phyloP scores from a whole-genome alignment of 2,329 filamentous ascomycete genomes.

The Shiraia sp. region DNA sequence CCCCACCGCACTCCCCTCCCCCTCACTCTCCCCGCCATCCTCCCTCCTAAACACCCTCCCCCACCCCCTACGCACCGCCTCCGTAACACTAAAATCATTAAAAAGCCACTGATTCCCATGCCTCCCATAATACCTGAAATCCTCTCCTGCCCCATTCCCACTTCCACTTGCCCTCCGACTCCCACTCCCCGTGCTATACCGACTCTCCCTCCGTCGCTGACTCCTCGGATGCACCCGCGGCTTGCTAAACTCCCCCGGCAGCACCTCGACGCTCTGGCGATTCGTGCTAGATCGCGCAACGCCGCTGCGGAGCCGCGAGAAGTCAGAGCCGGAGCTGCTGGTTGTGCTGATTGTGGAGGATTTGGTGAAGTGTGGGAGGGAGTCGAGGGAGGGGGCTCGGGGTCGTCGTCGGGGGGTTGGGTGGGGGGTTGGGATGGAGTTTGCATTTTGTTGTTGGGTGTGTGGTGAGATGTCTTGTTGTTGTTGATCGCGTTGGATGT shows the following conservation, averaged over 20 bases:
- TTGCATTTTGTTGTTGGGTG: slow-evolving; percentile 13
- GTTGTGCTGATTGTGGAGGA: slow-evolving; percentile 32
- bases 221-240: slow-evolving; percentile 23
- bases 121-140: slow-evolving; percentile 41
- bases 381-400: slow-evolving; percentile 36
- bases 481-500: slow-evolving; percentile 12
- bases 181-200: slow-evolving; percentile 15
- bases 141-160: slow-evolving; percentile 1
- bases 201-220: slow-evolving; percentile 16
- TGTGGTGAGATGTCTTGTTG: too few species aligned
- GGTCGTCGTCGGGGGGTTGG: slow-evolving; percentile 19
- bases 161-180: slow-evolving; percentile 5
- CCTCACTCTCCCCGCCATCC: slow-evolving; percentile 4
- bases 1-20: too few species aligned
- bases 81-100: slow-evolving; percentile 43
- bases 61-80: slow-evolving; percentile 35
- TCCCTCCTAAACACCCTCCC: slow-evolving; percentile 32
- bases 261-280: slow-evolving; percentile 24
- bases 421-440: slow-evolving; percentile 18
- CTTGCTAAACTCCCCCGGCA: slow-evolving; percentile 33
- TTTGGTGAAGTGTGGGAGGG: slow-evolving; percentile 29
- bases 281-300: slow-evolving; percentile 15
- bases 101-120: slow-evolving; percentile 46
- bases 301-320: slow-evolving; percentile 15
- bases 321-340: slow-evolving; percentile 12